Conservation (phyloP, 495 filamentous ascomycete genomes). For the Melanomma pulvis-pyrius region DNA sequence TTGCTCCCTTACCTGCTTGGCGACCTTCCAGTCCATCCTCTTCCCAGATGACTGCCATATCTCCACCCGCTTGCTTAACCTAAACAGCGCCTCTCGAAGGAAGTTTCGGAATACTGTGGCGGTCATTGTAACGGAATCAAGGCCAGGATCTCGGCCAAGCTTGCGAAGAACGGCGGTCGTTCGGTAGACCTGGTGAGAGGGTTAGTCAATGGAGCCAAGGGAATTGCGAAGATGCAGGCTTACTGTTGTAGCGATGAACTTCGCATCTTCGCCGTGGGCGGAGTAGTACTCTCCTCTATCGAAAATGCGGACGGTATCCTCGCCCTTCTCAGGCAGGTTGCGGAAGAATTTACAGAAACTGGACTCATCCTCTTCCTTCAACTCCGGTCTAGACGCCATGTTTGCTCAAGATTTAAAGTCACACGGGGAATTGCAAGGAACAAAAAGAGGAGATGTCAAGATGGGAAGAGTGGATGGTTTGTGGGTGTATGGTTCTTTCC, state of each 20-base stretch:
- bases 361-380: conserved; percentile 95
- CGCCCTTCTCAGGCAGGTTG: conserved; percentile 66
- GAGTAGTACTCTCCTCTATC: conserved; percentile 95
- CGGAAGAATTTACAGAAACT: conserved; percentile 96
- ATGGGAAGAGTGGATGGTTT: not conserved
- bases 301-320: conserved; percentile 83
- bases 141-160: conserved; percentile 77
- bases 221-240: conserved; percentile 33
- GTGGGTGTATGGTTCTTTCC: conserved; percentile 1
- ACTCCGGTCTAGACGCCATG: conserved; percentile 90
- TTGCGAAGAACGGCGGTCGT: conserved; percentile 93
- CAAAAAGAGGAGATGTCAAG: not conserved
- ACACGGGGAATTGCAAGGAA: conserved; percentile 5
- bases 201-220: conserved; percentile 4
- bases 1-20: conserved; percentile 86
- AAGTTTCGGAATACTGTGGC: conserved; percentile 94
- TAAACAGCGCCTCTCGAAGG: conserved; percentile 89
- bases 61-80: conserved; percentile 85
- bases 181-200: conserved; percentile 73
- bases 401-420: not conserved
- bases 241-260: conserved; percentile 87
- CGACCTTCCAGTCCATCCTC: conserved; percentile 86
- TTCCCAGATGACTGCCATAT: conserved; percentile 76
- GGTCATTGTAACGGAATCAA: conserved; percentile 92
- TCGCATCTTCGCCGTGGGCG: conserved; percentile 87